Evolutionary conservation across 2,329 filamentous ascomycete species (phyloP), one percentile per base, ranked within the genome.

Genomic region (Xylariomycetidae sp.): DNA sequence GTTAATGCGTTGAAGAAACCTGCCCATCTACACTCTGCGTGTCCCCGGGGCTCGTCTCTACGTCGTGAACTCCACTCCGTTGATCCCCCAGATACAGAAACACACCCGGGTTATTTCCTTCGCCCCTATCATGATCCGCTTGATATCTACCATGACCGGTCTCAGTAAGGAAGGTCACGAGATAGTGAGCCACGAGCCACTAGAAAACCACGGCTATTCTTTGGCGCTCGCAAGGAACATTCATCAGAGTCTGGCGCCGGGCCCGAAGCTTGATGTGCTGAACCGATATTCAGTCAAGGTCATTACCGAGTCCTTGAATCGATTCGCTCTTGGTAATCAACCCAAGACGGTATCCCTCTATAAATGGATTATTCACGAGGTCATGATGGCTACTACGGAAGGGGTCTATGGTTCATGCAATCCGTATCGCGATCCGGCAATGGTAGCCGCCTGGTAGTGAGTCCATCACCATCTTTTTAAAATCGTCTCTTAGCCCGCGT

Each of bases 361-460:
- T 15, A 16, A 40, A 13, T 50, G 47, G 49, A 27, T 41, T 3
- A 33, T 31, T 12, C 32, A 46, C 7, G 40, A 50, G 30, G 15
- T 49, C 14, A 20, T 46, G 3, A 8, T 46, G 25, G 49, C 45
- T 1, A 36, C 42, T 1, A 45, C 45, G 1, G 38, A 50, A 5
- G 35, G 28, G 4, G 39, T 49, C 4, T 51, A 51, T 29, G 49
- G 47, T 3, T 41, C 41, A 1, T 31, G 33, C 5, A 50, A 51
- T 20, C 49, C 47, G 1, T 48, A 44, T 17, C 33, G 40, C 3
- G 40, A 51, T 26, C 34, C 41, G 10, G 25, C 8, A 4, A 36
- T 47, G 27, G 36, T 44, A 26, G 16, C 41, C n/a, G 44, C 44
- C 26, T 50, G 41, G 44, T 41, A 39, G 46, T 49, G 36, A n/a